Base-by-base conservation (phyloP, 768 basidiomycete species). In the Sporobolomyces pararoseus region DNA sequence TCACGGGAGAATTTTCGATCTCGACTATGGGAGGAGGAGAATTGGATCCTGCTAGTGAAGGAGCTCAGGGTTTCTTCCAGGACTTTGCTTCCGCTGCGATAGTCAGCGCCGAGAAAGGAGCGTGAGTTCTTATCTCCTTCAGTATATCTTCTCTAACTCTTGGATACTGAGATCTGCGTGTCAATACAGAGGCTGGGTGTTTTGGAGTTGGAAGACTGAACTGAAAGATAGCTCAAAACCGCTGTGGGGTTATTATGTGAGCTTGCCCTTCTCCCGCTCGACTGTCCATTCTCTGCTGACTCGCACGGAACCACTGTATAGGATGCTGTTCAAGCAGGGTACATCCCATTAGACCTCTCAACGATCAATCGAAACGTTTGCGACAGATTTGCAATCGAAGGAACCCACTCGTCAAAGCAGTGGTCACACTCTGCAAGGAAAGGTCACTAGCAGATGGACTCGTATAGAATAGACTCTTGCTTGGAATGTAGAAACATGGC, bases 161-260 rank as follows among this genome's bases (percentile, higher is more conserved):
- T 10, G 17, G 12, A 7, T 10, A 19, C 47, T 12, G 7, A 23
- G 47, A 31, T 39, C 13, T 9, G 32, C 42, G 34, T 14, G 7
- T 37, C 7, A n/a, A n/a, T 16, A 27, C 64, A 65, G 64, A 13
- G 65, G 65, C 3, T 51, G 50, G 58, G n/a, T 44, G 13, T 66
- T 66, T 37, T 66, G 65, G 65, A 32, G 27, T 25, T 66, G 57
- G 57, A 66, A 60, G 27, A 66, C 65, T 19, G 57, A 66, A 42
- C 65, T 66, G 23, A 2, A 10, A 19, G 58, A 60, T n/a, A 3
- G 27, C 12, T 46, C 58, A 29, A 52, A 58, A 23, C 27, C n/a
- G 1, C 39, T 32, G 32, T 66, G 65, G 65, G 65, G 57, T 0
- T 66, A 66, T 34, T 35, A 32, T 23, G 65, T 66, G 31, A 29